Conservation (phyloP, 2,329 filamentous ascomycete genomes). For the Colletotrichum echinochloae region DNA sequence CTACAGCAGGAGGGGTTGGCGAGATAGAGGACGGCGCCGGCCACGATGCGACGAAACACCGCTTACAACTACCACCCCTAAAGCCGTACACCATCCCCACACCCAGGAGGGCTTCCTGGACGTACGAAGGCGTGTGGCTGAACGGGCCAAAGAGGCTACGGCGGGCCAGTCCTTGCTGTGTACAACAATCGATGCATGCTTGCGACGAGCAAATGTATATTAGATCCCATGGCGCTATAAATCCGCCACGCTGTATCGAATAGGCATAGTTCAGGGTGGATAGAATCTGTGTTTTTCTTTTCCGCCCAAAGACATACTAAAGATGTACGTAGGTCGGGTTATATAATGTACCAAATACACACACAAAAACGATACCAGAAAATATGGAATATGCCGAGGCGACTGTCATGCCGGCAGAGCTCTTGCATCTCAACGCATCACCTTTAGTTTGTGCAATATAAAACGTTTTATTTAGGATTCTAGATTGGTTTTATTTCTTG, state of each 20-base stretch:
- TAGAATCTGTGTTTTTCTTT: not conserved
- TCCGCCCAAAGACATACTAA: not conserved
- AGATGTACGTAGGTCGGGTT: not conserved
- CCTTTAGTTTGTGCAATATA: not conserved
- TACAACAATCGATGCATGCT: not conserved
- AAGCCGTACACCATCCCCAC: not conserved
- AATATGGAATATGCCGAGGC: not conserved
- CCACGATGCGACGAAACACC: not conserved
- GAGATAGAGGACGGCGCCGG: conserved; percentile 9
- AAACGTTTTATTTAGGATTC: not conserved
- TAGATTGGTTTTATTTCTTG: not conserved
- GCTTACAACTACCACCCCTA: not conserved
- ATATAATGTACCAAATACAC: conserved; percentile 1
- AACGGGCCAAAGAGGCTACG: too few species aligned
- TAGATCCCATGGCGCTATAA: conserved; percentile 18
- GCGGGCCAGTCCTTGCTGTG: not conserved
- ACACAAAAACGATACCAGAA: not conserved
- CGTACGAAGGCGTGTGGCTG: not conserved
- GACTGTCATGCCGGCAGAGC: not conserved
- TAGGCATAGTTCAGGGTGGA: not conserved
- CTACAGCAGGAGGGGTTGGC: conserved; percentile 35
- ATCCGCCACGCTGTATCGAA: not conserved
- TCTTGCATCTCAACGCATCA: not conserved
- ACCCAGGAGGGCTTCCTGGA: not conserved
- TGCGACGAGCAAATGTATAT: conserved; percentile 10